Base-by-base conservation (phyloP, 73 alveolate species). In the Breviolum minutum region DNA sequence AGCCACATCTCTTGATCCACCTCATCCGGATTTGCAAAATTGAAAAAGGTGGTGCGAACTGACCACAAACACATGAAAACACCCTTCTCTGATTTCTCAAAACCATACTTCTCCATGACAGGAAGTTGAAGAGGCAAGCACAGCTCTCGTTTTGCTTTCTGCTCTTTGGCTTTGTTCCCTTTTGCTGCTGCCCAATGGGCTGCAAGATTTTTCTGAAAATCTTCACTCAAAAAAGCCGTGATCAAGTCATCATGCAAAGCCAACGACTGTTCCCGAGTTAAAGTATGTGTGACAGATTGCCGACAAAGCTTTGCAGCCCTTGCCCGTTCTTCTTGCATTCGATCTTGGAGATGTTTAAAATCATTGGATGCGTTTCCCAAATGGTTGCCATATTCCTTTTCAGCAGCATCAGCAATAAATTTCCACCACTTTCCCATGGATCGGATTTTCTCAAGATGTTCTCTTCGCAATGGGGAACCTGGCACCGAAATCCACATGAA, bases 81-180 rank as follows among this genome's bases (percentile, higher is more conserved):
- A 2, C 98, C 98, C 69, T 76, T 92, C 80, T 92, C 98, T n/a
- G 98, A 61, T 13, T 48, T 30, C 54, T 92, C 98, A 92, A 92
- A 92, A 26, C 98, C 98, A 24, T 74, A 92, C 66, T 92, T 92
- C 66, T 27, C 98, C 76, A 92, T 63, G 80, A 92, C 60, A 17
- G 98, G 98, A 60, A 92, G 76, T 32, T 92, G 98, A n/a, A 92
- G 54, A 9, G 98, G 98, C 27, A 92, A 48, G 80, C 98, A 92
- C 16, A 74, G 60, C 48, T 92, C 91, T 5, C 98, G 98, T 68
- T 92, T 92, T 63, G 62, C 22, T 92, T 92, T 92, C 81, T 92
- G 98, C 27, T 91, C 66, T 6, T 74, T 74, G 60, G 90, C 73
- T 13, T 54, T 54, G 61, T 76, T 27, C 14, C 79, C 82, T 17